These are phyloP conservation scores for Nicotiana undulata DNA, from an alignment of 257 asterid species.

Conservation along the genomic window DNA sequence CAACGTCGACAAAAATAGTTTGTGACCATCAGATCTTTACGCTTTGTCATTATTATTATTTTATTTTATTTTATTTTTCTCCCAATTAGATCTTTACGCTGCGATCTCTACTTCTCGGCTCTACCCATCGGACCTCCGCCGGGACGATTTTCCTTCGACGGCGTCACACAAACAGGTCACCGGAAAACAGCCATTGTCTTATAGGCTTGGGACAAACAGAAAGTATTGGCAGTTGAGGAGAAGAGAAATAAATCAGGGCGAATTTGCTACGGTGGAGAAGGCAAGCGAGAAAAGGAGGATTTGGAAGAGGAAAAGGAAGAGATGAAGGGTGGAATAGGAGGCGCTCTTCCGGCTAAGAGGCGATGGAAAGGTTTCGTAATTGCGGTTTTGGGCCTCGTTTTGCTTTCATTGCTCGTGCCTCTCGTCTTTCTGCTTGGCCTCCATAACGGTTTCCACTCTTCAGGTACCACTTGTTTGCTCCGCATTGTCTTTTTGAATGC, in stretches of 20 bases:
- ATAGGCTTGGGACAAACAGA: not conserved
- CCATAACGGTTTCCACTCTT: constrained; percentile 60
- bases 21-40: constrained; percentile 1
- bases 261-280: not conserved
- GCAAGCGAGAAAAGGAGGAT: not conserved
- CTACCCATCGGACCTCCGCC: not conserved
- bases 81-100: not conserved
- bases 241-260: not conserved
- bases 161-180: not conserved
- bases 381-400: constrained; percentile 71
- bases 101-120: not conserved
- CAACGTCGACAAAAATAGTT: not conserved
- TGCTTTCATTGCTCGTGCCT: constrained; percentile 93
- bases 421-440: constrained; percentile 79
- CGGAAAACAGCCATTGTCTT: not conserved
- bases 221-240: not conserved
- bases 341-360: constrained; percentile 58
- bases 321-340: constrained; percentile 51
- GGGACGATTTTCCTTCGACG: constrained; percentile 2
- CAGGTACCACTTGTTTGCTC: constrained; percentile 30
- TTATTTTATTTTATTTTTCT: not conserved
- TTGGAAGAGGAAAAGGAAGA: not conserved
- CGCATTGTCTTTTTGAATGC: not conserved
- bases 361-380: constrained; percentile 78
- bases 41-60: not conserved